Evolutionary conservation across 306 rosid genomes (phyloP).

Genomic region (Fragaria nilgerrensis): DNA sequence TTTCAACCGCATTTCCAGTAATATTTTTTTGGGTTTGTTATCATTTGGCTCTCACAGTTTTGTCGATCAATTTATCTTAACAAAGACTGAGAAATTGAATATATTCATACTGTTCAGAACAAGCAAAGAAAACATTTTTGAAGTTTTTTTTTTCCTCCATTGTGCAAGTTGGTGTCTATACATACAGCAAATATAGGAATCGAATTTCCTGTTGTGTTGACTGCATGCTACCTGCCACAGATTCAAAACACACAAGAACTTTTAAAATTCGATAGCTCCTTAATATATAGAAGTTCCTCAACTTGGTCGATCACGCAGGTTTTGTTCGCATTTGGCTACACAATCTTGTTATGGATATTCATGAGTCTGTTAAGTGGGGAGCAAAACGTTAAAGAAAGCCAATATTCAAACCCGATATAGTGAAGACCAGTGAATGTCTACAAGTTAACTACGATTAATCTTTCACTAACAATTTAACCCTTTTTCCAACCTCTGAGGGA

Average conservation of each 20-base stretch:
- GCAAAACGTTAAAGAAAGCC: background rate
- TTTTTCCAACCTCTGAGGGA: background rate
- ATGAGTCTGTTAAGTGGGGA: background rate
- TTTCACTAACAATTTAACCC: too few species aligned
- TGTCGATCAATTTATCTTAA: too few species aligned
- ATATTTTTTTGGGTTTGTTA: too few species aligned
- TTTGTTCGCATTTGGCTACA: conserved; percentile 1
- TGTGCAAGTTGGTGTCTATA: background rate
- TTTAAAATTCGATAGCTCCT: background rate
- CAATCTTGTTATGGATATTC: conserved; percentile 1
- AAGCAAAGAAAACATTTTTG: conserved; percentile 8
- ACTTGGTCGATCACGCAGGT: background rate
- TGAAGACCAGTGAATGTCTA: background rate
- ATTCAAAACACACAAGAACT: conserved; percentile 8
- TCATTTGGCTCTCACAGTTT: too few species aligned
- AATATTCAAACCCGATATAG: background rate
- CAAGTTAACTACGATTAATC: background rate
- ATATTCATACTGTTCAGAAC: background rate
- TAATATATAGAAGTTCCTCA: background rate
- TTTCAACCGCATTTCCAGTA: too few species aligned
- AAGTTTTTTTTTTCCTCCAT: background rate
- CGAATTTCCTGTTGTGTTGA: background rate
- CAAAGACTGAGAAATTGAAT: too few species aligned
- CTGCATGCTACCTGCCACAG: conserved; percentile 2
- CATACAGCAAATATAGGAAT: background rate